A percentile compares a stretch with the other conserved stretches of the same genome.
Conservation (phyloP, 2,329 filamentous ascomycete species). For the Colletotrichum sp. region DNA sequence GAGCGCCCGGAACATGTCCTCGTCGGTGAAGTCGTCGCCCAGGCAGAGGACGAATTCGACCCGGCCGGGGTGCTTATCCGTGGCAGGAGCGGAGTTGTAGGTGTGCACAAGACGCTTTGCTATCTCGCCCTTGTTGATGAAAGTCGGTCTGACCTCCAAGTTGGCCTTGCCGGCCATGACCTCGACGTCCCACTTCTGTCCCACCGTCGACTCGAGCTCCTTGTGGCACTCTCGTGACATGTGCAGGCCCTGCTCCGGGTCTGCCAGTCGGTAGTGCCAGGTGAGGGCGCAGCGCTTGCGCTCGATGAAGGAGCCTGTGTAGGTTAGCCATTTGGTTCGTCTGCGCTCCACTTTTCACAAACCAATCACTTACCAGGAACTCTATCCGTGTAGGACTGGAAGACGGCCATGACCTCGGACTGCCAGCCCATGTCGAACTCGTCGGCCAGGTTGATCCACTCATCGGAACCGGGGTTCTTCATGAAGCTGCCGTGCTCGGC, state of each 20-base stretch:
- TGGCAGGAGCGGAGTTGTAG: slow-evolving; percentile 62
- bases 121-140: slow-evolving; percentile 98
- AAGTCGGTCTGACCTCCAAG: slow-evolving; percentile 92
- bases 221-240: slow-evolving; percentile 83
- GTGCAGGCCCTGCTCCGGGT: slow-evolving; percentile 82
- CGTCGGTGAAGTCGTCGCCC: slow-evolving; percentile 96
- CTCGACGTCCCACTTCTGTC: slow-evolving; percentile 84
- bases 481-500: slow-evolving; percentile 98
- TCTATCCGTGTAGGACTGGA: slow-evolving; percentile 86
- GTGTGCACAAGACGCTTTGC: slow-evolving; percentile 79
- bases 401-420: slow-evolving; percentile 79
- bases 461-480: slow-evolving; percentile 73
- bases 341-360: neutral
- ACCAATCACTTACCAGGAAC: slow-evolving; percentile 69
- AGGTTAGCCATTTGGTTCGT: neutral
- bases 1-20: slow-evolving; percentile 93
- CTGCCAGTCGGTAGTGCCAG: slow-evolving; percentile 94
- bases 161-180: slow-evolving; percentile 98
- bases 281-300: slow-evolving; percentile 92
- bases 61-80: slow-evolving; percentile 48
- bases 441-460: slow-evolving; percentile 90
- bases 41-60: slow-evolving; percentile 89
- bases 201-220: slow-evolving; percentile 78
- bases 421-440: slow-evolving; percentile 93
- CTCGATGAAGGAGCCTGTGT: slow-evolving; percentile 84